Conservation (phyloP, 805 yeast genomes). For the Candida michaelii region DNA sequence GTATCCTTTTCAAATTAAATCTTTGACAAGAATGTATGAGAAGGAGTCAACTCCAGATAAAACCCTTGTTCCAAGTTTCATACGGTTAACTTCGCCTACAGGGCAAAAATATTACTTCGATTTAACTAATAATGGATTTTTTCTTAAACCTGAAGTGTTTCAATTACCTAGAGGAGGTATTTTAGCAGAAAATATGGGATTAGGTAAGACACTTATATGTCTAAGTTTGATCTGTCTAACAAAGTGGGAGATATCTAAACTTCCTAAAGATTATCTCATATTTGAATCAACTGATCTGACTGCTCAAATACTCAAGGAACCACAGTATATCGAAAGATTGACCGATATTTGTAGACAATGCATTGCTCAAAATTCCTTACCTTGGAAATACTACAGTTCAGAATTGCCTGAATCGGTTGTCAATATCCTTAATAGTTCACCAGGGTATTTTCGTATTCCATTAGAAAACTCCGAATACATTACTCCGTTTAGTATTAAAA, state of each 20-base stretch:
- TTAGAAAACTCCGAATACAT: slow-evolving; percentile 20
- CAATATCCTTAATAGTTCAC: slow-evolving; percentile 30
- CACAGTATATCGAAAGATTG: slow-evolving; percentile 15
- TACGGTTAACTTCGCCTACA: slow-evolving; percentile 22
- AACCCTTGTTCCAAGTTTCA: slow-evolving; percentile 35
- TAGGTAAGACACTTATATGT: slow-evolving; percentile 64
- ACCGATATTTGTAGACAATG: slow-evolving; percentile 42
- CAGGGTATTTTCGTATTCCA: slow-evolving; percentile 47
- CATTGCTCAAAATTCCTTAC: slow-evolving; percentile 49
- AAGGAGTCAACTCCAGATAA: slow-evolving; percentile 43
- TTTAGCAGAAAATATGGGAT: slow-evolving; percentile 67
- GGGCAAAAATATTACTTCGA: slow-evolving; percentile 35
- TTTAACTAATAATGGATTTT: slow-evolving; percentile 27
- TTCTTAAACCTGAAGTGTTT: slow-evolving; percentile 40
- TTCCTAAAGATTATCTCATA: slow-evolving; percentile 12
- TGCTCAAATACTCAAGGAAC: neutral
- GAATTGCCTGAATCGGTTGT: slow-evolving; percentile 47
- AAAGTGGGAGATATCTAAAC: slow-evolving; percentile 46
- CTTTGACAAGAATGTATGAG: slow-evolving; percentile 59
- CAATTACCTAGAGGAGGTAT: slow-evolving; percentile 60
- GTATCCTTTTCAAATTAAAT: slow-evolving; percentile 60
- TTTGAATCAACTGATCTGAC: neutral
- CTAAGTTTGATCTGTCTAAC: slow-evolving; percentile 57
- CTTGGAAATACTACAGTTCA: slow-evolving; percentile 53
- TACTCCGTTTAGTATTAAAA: slow-evolving; percentile 20